A percentile compares a stretch with the other conserved stretches of the same genome.
Evolutionary conservation across 1,284 basidiomycete species (phyloP).

Genomic region (Malassezia obtusa): DNA sequence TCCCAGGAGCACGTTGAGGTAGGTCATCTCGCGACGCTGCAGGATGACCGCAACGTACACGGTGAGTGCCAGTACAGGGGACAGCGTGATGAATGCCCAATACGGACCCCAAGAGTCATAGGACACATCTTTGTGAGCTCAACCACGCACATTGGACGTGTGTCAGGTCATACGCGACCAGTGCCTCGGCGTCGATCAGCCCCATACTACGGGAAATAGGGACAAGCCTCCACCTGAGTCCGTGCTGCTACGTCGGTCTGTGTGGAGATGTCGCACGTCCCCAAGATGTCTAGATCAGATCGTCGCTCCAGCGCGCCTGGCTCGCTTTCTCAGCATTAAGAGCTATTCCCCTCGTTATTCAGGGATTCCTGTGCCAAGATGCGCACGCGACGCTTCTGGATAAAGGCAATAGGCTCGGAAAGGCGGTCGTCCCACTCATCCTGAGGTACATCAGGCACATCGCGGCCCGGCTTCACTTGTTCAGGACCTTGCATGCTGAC

Average conservation of each 20-base stretch:
- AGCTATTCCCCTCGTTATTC: too few species aligned
- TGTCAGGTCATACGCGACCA: conserved; percentile 29
- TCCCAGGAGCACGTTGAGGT: conserved; percentile 71
- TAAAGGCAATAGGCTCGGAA: too few species aligned
- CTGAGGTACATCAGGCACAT: not conserved
- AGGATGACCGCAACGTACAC: conserved; percentile 67
- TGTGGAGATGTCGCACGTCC: not conserved
- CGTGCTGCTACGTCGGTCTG: not conserved
- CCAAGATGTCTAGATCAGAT: too few species aligned
- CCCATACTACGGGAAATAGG: not conserved
- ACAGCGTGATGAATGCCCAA: conserved; percentile 37
- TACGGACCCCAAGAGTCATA: conserved; percentile 29
- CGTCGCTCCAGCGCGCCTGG: too few species aligned
- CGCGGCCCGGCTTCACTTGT: not conserved
- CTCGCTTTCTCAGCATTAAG: too few species aligned
- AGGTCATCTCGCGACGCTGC: conserved; percentile 64
- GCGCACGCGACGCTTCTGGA: too few species aligned
- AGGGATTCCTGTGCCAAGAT: too few species aligned
- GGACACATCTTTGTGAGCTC: not conserved
- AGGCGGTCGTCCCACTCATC: too few species aligned
- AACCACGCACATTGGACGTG: conserved; percentile 34
- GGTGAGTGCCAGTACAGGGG: conserved; percentile 40
- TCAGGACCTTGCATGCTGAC: too few species aligned
- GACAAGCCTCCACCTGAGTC: not conserved
- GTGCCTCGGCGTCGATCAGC: not conserved